Conservation (phyloP, 306 rosid species). For the Ziziphus jujuba region DNA sequence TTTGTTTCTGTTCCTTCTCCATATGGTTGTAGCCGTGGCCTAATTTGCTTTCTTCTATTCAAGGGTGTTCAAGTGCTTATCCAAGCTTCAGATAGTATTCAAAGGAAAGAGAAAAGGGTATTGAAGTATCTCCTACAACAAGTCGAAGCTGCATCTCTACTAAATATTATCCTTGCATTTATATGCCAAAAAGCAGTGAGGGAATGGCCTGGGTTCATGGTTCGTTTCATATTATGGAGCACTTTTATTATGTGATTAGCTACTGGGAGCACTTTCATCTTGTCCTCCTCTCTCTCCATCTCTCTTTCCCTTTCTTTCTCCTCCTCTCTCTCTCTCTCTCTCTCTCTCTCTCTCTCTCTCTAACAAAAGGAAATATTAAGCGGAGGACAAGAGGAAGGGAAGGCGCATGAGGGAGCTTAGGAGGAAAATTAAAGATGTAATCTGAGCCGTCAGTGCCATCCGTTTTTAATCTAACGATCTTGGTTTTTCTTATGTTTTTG, state of each 20-base stretch:
- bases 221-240: constrained; percentile 78
- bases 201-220: constrained; percentile 76
- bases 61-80: constrained; percentile 78
- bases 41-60: constrained; percentile 74
- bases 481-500: too few relatives aligned
- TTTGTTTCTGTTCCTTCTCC: constrained; percentile 68
- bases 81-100: constrained; percentile 41
- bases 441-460: too few relatives aligned
- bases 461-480: too few relatives aligned
- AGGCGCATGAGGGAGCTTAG: too few relatives aligned
- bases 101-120: constrained; percentile 59
- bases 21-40: constrained; percentile 55
- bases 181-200: constrained; percentile 79
- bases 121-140: constrained; percentile 66
- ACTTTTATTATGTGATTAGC: constrained; percentile 65
- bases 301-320: too few relatives aligned
- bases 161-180: constrained; percentile 82
- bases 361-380: too few relatives aligned
- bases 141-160: constrained; percentile 81
- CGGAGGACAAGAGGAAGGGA: too few relatives aligned
- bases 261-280: too few relatives aligned
- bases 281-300: too few relatives aligned
- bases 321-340: too few relatives aligned
- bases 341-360: too few relatives aligned
- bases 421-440: too few relatives aligned